These are phyloP conservation scores for Arabidopsis lyrata DNA, from an alignment of 441 rosid species.

Conservation along the genomic window DNA sequence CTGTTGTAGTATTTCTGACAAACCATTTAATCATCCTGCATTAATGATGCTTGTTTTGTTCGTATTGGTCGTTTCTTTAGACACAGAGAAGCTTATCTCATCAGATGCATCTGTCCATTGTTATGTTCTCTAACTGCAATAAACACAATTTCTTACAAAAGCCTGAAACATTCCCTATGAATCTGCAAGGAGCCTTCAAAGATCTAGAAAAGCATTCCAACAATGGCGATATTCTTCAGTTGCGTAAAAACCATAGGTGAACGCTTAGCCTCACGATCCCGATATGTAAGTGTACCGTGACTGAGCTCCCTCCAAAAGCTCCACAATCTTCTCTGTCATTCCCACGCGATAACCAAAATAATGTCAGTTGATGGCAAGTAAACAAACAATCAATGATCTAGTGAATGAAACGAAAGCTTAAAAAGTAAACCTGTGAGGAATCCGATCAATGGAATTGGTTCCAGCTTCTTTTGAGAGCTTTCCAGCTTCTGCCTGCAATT, in stretches of 20 bases:
- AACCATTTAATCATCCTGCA: no score
- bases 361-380: conserved; percentile 2
- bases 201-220: conserved; percentile 1
- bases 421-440: conserved; percentile 66
- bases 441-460: conserved; percentile 79
- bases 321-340: conserved; percentile 77
- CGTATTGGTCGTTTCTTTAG: conserved; percentile 9
- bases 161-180: conserved; percentile 9
- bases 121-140: conserved; percentile 31
- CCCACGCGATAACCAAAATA: background rate
- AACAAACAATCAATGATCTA: background rate
- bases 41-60: conserved; percentile 13
- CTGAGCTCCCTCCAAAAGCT: conserved; percentile 83
- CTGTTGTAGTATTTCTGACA: no score
- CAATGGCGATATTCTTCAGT: background rate
- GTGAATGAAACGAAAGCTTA: background rate
- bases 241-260: background rate
- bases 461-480: conserved; percentile 62
- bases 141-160: conserved; percentile 34
- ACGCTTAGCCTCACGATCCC: conserved; percentile 60
- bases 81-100: background rate
- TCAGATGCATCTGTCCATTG: conserved; percentile 22
- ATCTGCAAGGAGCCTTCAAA: background rate
- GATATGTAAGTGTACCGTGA: conserved; percentile 92
- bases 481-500: conserved; percentile 82